phyloP scores from a whole-genome alignment of 2,329 filamentous ascomycete genomes.

The Fusarium cicatricum region DNA sequence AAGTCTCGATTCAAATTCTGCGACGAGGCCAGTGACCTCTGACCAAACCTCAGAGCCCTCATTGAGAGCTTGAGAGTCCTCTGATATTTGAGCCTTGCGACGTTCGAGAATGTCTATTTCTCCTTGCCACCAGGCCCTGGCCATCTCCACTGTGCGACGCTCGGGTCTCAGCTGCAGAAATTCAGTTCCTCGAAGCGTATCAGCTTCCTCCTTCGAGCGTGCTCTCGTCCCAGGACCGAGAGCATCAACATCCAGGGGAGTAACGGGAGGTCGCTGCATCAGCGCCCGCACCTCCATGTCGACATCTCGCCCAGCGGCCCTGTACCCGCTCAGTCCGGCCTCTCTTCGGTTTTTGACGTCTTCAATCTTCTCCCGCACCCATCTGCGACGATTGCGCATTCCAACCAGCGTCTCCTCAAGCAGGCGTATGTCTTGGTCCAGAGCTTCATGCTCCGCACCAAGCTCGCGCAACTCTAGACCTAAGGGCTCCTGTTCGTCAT shows the following conservation, averaged over 20 bases:
- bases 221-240: slow-evolving; percentile 37
- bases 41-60: slow-evolving; percentile 74
- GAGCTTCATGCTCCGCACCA: slow-evolving; percentile 58
- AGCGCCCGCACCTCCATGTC: slow-evolving; percentile 69
- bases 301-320: slow-evolving; percentile 70
- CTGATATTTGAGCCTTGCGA: slow-evolving; percentile 64
- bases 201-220: slow-evolving; percentile 22
- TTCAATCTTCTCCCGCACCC: slow-evolving; percentile 66
- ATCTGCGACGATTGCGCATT: slow-evolving; percentile 67
- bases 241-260: slow-evolving; percentile 60
- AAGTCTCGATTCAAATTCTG: slow-evolving; percentile 71
- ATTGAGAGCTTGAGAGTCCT: slow-evolving; percentile 70
- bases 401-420: slow-evolving; percentile 70
- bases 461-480: slow-evolving; percentile 68
- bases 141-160: slow-evolving; percentile 74
- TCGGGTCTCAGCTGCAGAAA: slow-evolving; percentile 70
- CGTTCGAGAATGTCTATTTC: slow-evolving; percentile 66
- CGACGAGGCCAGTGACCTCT: slow-evolving; percentile 65
- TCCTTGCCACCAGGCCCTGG: slow-evolving; percentile 73
- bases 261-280: slow-evolving; percentile 64
- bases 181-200: slow-evolving; percentile 54
- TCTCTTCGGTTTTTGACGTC: slow-evolving; percentile 72
- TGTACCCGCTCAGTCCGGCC: slow-evolving; percentile 76
- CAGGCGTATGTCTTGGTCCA: slow-evolving; percentile 71
- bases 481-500: slow-evolving; percentile 65